Evolutionary conservation across 352 stramenopile species (phyloP).

Genomic region (Globisporangium sylvaticum): DNA sequence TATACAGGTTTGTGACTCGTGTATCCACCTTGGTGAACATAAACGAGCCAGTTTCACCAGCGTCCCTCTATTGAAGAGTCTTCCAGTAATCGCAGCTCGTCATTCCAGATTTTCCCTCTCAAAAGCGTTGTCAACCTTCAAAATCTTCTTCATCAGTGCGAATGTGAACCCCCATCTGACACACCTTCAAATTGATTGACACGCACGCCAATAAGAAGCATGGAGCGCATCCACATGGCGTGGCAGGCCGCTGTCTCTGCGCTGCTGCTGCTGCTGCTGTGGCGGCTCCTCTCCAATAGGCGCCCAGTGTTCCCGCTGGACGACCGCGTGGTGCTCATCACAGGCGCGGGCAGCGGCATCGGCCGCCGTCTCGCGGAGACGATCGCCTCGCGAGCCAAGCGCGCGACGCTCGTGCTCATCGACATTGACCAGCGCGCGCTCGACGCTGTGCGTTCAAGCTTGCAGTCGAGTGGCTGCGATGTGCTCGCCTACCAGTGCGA

Average conservation of each 20-base stretch:
- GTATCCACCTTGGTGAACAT: background rate
- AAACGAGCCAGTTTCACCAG: background rate
- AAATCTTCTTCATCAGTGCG: background rate
- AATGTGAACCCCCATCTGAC: background rate
- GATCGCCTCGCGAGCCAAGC: slow-evolving; percentile 21
- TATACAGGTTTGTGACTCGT: background rate
- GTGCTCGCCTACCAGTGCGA: slow-evolving; percentile 56
- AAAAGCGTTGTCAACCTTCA: background rate
- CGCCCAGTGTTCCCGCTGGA: slow-evolving; percentile 31
- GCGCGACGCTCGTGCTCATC: slow-evolving; percentile 51
- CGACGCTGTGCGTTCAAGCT: slow-evolving; percentile 20
- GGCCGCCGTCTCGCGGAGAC: slow-evolving; percentile 38
- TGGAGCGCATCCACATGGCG: background rate
- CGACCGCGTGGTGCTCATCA: slow-evolving; percentile 59
- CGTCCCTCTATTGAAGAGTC: background rate
- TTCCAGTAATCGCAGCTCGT: background rate
- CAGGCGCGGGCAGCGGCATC: slow-evolving; percentile 55
- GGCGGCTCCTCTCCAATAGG: background rate
- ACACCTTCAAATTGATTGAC: background rate
- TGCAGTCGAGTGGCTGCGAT: slow-evolving; percentile 8
- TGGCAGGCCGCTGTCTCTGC: background rate
- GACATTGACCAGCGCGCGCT: slow-evolving; percentile 55
- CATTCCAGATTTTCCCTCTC: background rate
- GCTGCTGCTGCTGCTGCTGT: slow-evolving; percentile 3
- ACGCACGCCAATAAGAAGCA: background rate